Evolutionary conservation across 2,329 filamentous ascomycete genomes (phyloP), one percentile per base, ranked within the genome.

Genomic region (Magnaporthales sp.): DNA sequence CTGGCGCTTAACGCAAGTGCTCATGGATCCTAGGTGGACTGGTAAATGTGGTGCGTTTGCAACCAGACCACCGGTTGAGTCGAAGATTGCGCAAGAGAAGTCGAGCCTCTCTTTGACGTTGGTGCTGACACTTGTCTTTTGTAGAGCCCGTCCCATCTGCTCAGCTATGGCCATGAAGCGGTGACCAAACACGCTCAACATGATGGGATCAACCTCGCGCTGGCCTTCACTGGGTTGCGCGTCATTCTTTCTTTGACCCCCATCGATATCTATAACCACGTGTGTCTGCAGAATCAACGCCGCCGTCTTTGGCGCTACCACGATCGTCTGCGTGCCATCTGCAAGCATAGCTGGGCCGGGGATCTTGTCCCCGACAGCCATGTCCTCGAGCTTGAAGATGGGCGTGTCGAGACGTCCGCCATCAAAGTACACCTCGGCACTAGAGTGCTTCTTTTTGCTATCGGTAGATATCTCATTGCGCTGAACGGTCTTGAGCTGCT

Each of bases 161-260:
- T 91, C 89, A 1, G 89, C 89, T 70, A 91, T 90, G 1, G 87
- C 86, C 89, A 91, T 91, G 76, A 91, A 91, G 5, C 89, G 83
- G 74, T 91, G 88, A 0, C 86, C 87, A 72, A 91, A 91, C 66
- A 91, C 88, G 70, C 84, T 87, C 1, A 91, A 79, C 75, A 89
- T 81, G 70, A 91, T 89, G 0, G 88, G 89, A 73, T 91, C 87
- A 1, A 90, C 84, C 66, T 29, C 13, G 38, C 11, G 56, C 60
- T 29, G 61, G 26, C 19, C 46, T n/a, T 60, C 54, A 10, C 30
- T n/a, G 27, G 31, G 13, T 2, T 62, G 26, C 0, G 26, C 30
- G 31, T 32, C 32, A 5, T 62, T 63, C 27, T 66, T 66, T 56
- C 60, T 38, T 38, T 66, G 51, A 30, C 58, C 83, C 77, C 69